Evolutionary conservation across 805 yeast species (phyloP).

Genomic region (Cyberlindnera meyerae): DNA sequence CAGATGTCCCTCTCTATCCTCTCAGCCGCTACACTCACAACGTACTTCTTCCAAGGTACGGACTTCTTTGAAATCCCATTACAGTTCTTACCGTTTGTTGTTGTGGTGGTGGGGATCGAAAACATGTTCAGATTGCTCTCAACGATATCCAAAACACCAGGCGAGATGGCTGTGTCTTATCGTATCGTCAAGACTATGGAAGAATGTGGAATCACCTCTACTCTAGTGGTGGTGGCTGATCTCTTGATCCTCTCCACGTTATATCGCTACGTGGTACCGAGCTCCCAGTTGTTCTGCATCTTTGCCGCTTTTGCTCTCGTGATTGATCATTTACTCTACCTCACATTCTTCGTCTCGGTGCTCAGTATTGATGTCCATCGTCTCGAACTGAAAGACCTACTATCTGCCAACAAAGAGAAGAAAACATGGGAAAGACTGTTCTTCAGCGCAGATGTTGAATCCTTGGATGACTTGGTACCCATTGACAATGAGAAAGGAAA

Average conservation of each 20-base stretch:
- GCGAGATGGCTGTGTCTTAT: constrained; percentile 36
- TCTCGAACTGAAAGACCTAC: constrained; percentile 53
- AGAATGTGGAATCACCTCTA: constrained; percentile 34
- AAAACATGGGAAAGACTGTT: constrained; percentile 7
- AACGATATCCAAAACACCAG: constrained; percentile 36
- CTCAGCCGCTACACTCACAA: constrained; percentile 40
- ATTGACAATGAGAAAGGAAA: neutral
- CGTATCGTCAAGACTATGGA: constrained; percentile 35
- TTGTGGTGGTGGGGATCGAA: constrained; percentile 40
- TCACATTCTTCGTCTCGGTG: constrained; percentile 61
- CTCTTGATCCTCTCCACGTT: constrained; percentile 24
- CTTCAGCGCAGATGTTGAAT: neutral
- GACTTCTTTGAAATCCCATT: constrained; percentile 36
- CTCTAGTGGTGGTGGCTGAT: constrained; percentile 31
- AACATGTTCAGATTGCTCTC: constrained; percentile 43
- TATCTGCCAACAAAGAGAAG: constrained; percentile 17
- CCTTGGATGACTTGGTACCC: constrained; percentile 7
- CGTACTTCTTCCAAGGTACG: constrained; percentile 30
- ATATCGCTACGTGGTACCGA: constrained; percentile 28
- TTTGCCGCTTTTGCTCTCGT: constrained; percentile 45
- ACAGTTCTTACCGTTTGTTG: constrained; percentile 37
- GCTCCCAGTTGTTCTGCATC: constrained; percentile 37
- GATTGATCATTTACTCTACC: constrained; percentile 55
- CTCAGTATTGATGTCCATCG: constrained; percentile 64
- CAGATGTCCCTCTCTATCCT: constrained; percentile 36